Evolutionary conservation across 192 early-diverging fungal species (phyloP).

Genomic region (Rhizophlyctis rosea): DNA sequence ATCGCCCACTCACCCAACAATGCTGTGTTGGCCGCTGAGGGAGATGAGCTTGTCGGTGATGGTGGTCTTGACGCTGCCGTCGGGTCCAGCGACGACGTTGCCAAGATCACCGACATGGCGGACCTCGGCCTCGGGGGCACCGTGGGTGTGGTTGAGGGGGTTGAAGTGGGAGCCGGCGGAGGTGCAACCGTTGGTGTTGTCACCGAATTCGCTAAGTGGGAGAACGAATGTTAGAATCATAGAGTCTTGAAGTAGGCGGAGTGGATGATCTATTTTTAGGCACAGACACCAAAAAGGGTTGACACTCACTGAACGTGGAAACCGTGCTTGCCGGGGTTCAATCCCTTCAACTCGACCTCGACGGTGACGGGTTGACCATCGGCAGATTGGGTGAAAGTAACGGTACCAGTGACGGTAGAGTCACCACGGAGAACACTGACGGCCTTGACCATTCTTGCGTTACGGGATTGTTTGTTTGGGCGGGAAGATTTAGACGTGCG

Average conservation of each 20-base stretch:
- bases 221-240: too few relatives aligned
- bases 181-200: slow-evolving; percentile 78
- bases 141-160: slow-evolving; percentile 74
- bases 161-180: slow-evolving; percentile 88
- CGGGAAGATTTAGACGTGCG: too few relatives aligned
- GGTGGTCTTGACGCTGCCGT: slow-evolving; percentile 53
- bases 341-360: slow-evolving; percentile 56
- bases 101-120: slow-evolving; percentile 92
- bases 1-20: slow-evolving; percentile 63
- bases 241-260: slow-evolving; percentile 86
- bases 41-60: slow-evolving; percentile 63
- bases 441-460: slow-evolving; percentile 81
- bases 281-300: slow-evolving; percentile 69
- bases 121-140: slow-evolving; percentile 63
- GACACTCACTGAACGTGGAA: slow-evolving; percentile 74
- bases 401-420: slow-evolving; percentile 56
- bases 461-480: too few relatives aligned
- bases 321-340: slow-evolving; percentile 73
- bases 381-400: slow-evolving; percentile 64
- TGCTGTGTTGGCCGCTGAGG: slow-evolving; percentile 68
- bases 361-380: slow-evolving; percentile 39
- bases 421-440: slow-evolving; percentile 77
- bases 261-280: slow-evolving; percentile 76
- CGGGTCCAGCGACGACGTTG: slow-evolving; percentile 63
- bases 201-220: slow-evolving; percentile 57